phyloP scores from a whole-genome alignment of 2,329 filamentous ascomycete species.

The Apiospora malaysiana region DNA sequence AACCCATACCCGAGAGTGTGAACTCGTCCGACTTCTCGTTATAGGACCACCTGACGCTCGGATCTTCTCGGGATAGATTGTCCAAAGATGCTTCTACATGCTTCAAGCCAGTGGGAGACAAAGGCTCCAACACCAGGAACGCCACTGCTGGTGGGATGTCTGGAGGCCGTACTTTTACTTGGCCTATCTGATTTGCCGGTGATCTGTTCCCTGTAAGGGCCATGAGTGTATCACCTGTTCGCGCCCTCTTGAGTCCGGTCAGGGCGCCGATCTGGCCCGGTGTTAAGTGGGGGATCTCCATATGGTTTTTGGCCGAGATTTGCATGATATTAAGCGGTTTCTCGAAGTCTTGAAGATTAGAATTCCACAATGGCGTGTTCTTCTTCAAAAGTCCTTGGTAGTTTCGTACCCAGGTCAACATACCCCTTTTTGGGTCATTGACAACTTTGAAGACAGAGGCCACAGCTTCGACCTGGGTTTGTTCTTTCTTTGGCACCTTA shows the following conservation, averaged over 20 bases:
- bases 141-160: conserved; percentile 93
- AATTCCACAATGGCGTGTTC: conserved; percentile 83
- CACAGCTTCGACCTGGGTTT: conserved; percentile 49
- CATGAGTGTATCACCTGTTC: conserved; percentile 91
- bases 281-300: conserved; percentile 80
- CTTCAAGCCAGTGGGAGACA: conserved; percentile 79
- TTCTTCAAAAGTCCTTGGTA: conserved; percentile 83
- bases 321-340: conserved; percentile 81
- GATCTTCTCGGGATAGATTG: conserved; percentile 87
- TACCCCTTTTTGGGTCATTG: conserved; percentile 82
- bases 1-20: conserved; percentile 93
- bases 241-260: conserved; percentile 85
- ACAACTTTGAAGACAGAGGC: conserved; percentile 93
- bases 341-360: conserved; percentile 80
- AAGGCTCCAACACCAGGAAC: conserved; percentile 89
- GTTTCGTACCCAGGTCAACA: conserved; percentile 89
- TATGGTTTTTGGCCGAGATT: conserved; percentile 86
- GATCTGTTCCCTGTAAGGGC: conserved; percentile 68
- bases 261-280: conserved; percentile 95
- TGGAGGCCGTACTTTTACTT: conserved; percentile 84
- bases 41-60: conserved; percentile 82
- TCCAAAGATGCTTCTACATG: conserved; percentile 77
- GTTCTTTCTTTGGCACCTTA: conserved; percentile 40
- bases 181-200: conserved; percentile 72
- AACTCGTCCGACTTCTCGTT: conserved; percentile 94